These are phyloP conservation scores for Naganishia sp. DNA, from an alignment of 1,284 basidiomycete genomes.

Conservation along the genomic window DNA sequence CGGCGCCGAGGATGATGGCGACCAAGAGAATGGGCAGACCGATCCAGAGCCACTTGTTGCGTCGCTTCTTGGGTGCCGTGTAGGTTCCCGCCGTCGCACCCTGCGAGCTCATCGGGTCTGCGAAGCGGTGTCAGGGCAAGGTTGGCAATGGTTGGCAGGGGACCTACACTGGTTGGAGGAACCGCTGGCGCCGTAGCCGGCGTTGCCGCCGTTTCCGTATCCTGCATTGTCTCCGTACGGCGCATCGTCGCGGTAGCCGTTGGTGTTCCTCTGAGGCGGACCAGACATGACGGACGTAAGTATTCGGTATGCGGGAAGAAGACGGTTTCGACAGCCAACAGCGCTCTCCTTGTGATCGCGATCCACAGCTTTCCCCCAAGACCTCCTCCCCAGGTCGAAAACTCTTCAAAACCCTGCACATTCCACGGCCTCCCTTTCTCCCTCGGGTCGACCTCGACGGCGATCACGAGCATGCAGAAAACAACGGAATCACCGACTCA, in stretches of 20 bases:
- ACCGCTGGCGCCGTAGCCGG: too few species aligned
- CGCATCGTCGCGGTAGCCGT: slow-evolving; percentile 27
- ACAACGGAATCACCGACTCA: slow-evolving; percentile 5
- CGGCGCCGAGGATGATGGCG: slow-evolving; percentile 69
- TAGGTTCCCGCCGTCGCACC: slow-evolving; percentile 47
- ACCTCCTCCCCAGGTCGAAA: too few species aligned
- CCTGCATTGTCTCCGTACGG: slow-evolving; percentile 18
- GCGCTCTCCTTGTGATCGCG: not conserved
- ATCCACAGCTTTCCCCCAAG: not conserved
- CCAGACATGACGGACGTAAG: not conserved
- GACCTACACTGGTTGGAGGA: slow-evolving; percentile 21
- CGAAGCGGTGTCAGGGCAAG: not conserved
- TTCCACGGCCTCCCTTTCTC: not conserved
- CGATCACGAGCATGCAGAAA: too few species aligned
- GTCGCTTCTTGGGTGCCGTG: slow-evolving; percentile 45
- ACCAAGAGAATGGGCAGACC: slow-evolving; percentile 57
- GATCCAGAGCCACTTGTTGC: slow-evolving; percentile 51
- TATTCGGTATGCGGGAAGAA: not conserved
- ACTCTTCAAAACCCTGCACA: not conserved
- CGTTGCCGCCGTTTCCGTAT: slow-evolving; percentile 19
- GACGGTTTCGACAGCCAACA: not conserved
- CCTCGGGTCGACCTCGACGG: not conserved
- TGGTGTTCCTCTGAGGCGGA: slow-evolving; percentile 24
- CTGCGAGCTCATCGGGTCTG: slow-evolving; percentile 49
- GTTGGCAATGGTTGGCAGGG: not conserved